These are phyloP conservation scores for Plasmodium coatneyi DNA, from an alignment of 169 alveolate species.

Conservation along the genomic window DNA sequence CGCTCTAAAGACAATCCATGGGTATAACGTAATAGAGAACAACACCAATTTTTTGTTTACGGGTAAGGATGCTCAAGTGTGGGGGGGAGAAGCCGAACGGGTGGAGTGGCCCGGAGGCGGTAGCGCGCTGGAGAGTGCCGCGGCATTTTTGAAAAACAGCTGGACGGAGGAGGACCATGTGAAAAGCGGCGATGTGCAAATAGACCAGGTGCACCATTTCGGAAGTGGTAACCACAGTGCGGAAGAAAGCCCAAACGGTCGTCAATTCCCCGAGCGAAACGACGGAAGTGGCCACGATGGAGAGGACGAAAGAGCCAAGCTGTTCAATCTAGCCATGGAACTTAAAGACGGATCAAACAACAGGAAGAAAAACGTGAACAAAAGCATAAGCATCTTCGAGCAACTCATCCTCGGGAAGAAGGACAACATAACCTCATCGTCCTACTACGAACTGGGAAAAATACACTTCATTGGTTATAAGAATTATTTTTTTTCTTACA, in stretches of 20 bases:
- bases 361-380: conserved; percentile 23
- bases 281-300: background rate
- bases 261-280: background rate
- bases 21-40: conserved; percentile 37
- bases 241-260: background rate
- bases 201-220: background rate
- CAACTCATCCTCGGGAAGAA: background rate
- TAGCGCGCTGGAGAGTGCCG: background rate
- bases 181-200: background rate
- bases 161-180: background rate
- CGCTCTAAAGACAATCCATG: conserved; percentile 17
- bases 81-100: background rate
- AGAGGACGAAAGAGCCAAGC: conserved; percentile 2
- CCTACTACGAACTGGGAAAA: conserved; percentile 67
- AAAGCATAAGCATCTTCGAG: conserved; percentile 48
- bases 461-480: conserved; percentile 50
- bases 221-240: background rate
- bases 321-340: conserved; percentile 51
- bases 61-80: background rate
- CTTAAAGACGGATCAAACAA: conserved; percentile 57
- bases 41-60: conserved; percentile 33
- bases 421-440: conserved; percentile 42
- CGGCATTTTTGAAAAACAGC: background rate
- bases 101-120: background rate
- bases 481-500: conserved; percentile 42